A percentile compares a stretch with the other conserved stretches of the same genome.
Conservation (phyloP, 495 filamentous ascomycete species). For the Lichenothelia convexa region DNA sequence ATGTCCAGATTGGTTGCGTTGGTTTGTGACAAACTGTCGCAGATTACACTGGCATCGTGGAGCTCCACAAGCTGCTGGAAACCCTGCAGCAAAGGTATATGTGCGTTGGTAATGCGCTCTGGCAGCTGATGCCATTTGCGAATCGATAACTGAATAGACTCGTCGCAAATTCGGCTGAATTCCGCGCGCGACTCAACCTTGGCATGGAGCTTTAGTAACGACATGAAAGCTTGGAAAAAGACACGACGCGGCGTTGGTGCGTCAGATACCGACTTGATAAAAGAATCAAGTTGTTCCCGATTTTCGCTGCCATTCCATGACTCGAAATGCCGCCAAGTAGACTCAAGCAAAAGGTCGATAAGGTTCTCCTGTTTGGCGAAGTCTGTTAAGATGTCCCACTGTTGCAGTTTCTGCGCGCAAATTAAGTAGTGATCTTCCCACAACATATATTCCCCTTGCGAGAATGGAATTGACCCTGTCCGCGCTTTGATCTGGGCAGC, state of each 20-base stretch:
- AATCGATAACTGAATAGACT: constrained; percentile 89
- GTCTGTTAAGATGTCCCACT: constrained; percentile 93
- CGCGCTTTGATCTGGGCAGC: constrained; percentile 90
- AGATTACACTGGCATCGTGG: constrained; percentile 93
- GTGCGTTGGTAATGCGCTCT: constrained; percentile 79
- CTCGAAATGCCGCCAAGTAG: constrained; percentile 84
- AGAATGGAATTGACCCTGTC: constrained; percentile 83
- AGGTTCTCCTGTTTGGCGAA: constrained; percentile 99
- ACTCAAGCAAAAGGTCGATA: constrained; percentile 89
- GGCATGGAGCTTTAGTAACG: constrained; percentile 73
- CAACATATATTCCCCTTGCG: constrained; percentile 89
- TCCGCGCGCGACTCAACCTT: constrained; percentile 66
- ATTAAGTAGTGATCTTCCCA: constrained; percentile 99
- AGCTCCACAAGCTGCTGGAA: constrained; percentile 98
- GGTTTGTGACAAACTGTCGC: constrained; percentile 67
- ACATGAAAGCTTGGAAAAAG: constrained; percentile 98
- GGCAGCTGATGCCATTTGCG: constrained; percentile 97
- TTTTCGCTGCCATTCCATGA: constrained; percentile 75
- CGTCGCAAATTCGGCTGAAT: constrained; percentile 79
- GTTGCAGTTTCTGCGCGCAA: constrained; percentile 93
- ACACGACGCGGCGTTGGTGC: constrained; percentile 81
- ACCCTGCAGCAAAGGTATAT: constrained; percentile 86
- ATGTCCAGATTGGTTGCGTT: constrained; percentile 71
- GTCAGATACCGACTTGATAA: constrained; percentile 93
- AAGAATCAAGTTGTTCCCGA: constrained; percentile 69